phyloP scores from a whole-genome alignment of 208 protist genomes.

The Trypanosoma caninum region DNA sequence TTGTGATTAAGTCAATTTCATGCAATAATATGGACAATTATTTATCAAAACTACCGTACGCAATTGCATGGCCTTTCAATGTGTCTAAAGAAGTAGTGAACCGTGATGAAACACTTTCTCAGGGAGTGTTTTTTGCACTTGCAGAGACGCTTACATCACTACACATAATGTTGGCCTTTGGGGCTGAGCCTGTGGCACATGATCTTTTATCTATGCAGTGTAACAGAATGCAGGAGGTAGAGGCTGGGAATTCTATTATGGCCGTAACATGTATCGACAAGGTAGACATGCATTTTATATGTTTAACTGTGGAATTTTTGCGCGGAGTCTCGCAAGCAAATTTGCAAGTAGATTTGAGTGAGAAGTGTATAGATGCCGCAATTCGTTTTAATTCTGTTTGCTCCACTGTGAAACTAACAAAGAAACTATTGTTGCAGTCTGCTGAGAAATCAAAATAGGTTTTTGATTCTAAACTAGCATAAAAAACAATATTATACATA shows the following conservation, averaged over 20 bases:
- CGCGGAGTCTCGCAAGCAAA: slow-evolving; percentile 14
- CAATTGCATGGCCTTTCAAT: slow-evolving; percentile 7
- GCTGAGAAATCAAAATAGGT: background rate
- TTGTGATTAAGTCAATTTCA: background rate
- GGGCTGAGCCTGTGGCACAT: slow-evolving; percentile 29
- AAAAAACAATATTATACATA: too few species aligned
- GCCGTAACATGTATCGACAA: slow-evolving; percentile 39
- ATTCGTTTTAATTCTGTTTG: slow-evolving; percentile 23
- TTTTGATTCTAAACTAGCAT: too few species aligned
- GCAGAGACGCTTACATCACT: slow-evolving; percentile 33
- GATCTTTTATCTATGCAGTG: slow-evolving; percentile 45
- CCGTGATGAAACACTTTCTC: background rate
- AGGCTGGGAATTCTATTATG: slow-evolving; percentile 26
- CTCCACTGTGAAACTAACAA: slow-evolving; percentile 50
- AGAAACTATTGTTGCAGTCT: slow-evolving; percentile 29
- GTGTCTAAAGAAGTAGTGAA: background rate
- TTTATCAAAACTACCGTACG: background rate
- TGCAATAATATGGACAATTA: background rate
- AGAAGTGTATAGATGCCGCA: slow-evolving; percentile 21
- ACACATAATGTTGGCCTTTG: slow-evolving; percentile 24
- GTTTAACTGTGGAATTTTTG: slow-evolving; percentile 39
- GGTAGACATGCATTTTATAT: slow-evolving; percentile 46
- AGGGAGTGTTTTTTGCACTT: slow-evolving; percentile 10
- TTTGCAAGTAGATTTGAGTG: slow-evolving; percentile 1
- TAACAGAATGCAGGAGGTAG: slow-evolving; percentile 24